Evolutionary conservation across 306 rosid species (phyloP).

Genomic region (Vigna unguiculata): DNA sequence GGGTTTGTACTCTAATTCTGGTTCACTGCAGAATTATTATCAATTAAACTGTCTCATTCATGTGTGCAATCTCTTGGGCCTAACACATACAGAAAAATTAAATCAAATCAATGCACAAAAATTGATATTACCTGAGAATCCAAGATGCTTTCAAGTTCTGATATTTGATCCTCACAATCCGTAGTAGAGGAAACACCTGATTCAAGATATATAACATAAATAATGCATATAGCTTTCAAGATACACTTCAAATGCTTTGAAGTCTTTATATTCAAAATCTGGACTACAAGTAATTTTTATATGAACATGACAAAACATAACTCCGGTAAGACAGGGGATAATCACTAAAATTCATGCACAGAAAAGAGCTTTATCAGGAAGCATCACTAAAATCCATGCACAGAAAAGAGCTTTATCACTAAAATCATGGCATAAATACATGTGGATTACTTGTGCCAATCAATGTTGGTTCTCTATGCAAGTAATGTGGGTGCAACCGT

Average conservation of each 20-base stretch:
- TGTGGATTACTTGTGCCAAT: too few species aligned
- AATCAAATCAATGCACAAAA: conserved; percentile 18
- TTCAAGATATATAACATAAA: conserved; percentile 32
- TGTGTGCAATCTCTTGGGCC: too few species aligned
- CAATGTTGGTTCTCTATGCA: too few species aligned
- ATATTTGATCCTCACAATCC: conserved; percentile 78
- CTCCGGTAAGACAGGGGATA: conserved; percentile 20
- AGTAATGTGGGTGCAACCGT: neutral
- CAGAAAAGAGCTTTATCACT: conserved; percentile 9
- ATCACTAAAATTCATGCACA: neutral
- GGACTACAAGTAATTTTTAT: conserved; percentile 13
- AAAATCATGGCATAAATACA: conserved; percentile 9
- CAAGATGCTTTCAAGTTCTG: conserved; percentile 77
- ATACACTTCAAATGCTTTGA: neutral
- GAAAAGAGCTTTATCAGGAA: conserved; percentile 16
- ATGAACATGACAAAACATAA: conserved; percentile 10
- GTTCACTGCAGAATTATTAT: too few species aligned
- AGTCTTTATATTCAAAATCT: conserved; percentile 11
- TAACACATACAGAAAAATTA: conserved; percentile 1
- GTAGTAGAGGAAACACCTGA: conserved; percentile 73
- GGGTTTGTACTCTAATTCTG: too few species aligned
- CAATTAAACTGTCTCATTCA: too few species aligned
- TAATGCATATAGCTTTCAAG: neutral
- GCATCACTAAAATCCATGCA: neutral
- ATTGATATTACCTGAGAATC: conserved; percentile 70